Evolutionary conservation across 805 yeast genomes (phyloP), one percentile per base, ranked within the genome.

Genomic region (Cephaloascus fragrans): DNA sequence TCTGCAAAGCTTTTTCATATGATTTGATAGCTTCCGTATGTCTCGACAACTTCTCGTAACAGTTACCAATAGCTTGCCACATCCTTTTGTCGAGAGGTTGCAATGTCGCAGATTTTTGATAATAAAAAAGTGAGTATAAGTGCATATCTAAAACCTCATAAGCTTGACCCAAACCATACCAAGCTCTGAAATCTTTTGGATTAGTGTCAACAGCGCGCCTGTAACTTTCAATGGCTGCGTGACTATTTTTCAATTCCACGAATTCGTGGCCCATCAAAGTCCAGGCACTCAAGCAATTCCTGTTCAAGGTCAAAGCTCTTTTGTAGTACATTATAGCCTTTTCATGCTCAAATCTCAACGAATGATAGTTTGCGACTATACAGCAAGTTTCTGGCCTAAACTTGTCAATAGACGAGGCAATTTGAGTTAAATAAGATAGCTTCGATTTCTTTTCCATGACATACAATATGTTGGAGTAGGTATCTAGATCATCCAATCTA

Each of bases 131-230:
- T 0, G 97, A 89, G 53, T 89, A 93, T 43, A 85, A 66, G 54
- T 86, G 93, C 96, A 90, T 90, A 48, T 90, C 97, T 40, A 90
- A 64, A 9, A 93, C 95, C 57, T 93, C 98, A 55, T 93, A 93
- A 1, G 97, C 97, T 59, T 93, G 97, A 1, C 98, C 99, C 38
- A 93, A 66, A 2, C 98, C 98, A 57, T 90, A 93, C 99, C 98
- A 93, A 0, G 97, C 97, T 38, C 96, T 68, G 56, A 84, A 94
- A 55, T 93, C 98, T 52, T 83, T 81, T 35, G 79, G 73, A 52
- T 85, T 86, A 2, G 89, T 80, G 54, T 88, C 96, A 1, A 89
- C 90, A 0, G 97, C 99, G 34, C 95, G 65, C 47, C 97, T 64
- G 55, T 93, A 93, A 42, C 94, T 80, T 63, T 90, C 97, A 39